Percentiles rank a stretch among this genome's conserved stretches.
Evolutionary conservation across 495 filamentous ascomycete genomes (phyloP).

Genomic region (Aspergillus taichungensis): DNA sequence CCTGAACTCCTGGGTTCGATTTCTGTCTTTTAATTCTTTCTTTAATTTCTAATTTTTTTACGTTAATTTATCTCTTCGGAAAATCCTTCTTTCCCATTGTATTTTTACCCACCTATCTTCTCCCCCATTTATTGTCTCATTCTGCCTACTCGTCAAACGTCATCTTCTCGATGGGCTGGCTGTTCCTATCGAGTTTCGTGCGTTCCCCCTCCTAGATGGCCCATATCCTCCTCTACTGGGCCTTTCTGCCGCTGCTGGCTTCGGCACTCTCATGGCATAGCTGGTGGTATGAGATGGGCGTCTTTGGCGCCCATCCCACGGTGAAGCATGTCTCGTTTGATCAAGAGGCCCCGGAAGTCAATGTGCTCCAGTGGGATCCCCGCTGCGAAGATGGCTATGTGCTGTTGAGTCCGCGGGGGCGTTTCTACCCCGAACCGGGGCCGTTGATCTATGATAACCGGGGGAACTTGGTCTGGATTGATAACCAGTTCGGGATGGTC

Average conservation of each 20-base stretch:
- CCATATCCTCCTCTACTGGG: background rate
- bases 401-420: constrained; percentile 21
- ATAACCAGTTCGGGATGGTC: constrained; percentile 12
- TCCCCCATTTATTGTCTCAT: too few relatives aligned
- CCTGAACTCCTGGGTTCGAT: too few relatives aligned
- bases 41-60: too few relatives aligned
- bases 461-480: constrained; percentile 23
- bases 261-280: constrained; percentile 4
- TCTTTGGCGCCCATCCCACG: constrained; percentile 8
- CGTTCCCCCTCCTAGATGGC: background rate
- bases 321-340: constrained; percentile 3
- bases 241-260: constrained; percentile 1
- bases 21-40: too few relatives aligned
- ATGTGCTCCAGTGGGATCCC: constrained; percentile 16
- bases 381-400: constrained; percentile 20
- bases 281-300: constrained; percentile 5
- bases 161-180: background rate
- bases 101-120: background rate
- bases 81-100: background rate
- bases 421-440: constrained; percentile 9
- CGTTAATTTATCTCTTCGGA: too few relatives aligned
- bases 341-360: constrained; percentile 15
- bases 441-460: constrained; percentile 24
- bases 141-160: background rate
- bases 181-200: too few relatives aligned